Base-by-base conservation (phyloP, 1,139 yeast species). In the Hemisphaericaspora xylofermentans region DNA sequence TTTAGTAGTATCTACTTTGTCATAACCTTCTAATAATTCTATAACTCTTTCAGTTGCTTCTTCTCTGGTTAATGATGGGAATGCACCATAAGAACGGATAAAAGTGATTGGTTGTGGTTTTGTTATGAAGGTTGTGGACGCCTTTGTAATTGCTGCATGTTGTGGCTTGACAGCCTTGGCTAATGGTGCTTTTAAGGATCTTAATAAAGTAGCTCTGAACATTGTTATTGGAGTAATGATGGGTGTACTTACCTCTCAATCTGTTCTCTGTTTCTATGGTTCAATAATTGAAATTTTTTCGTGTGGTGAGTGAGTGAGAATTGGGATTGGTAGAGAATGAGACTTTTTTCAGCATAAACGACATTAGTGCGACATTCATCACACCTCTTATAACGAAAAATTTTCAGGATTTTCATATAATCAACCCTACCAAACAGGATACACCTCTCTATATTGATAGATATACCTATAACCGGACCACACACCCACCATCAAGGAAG, bases 1-100 rank as follows among this genome's bases (percentile, higher is more conserved):
- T 58, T 78, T 70, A 36, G 66, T 54, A 35, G 60, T 53, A 48
- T 66, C 69, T 25, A 84, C 79, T 66, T 87, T 88, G 61, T 84
- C 91, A 63, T 82, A 87, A 14, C 88, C 83, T 70, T 84, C 88
- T 63, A 88, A 78, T 52, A 88, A 78, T 57, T 84, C 89, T 49
- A 86, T 63, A 51, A 88, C 78, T 69, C 96, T 79, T 62, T 81
- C 84, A 60, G 77, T 79, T 47, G 89, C 87, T 40, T 82, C 75
- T 29, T 82, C 86, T 62, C 81, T 80, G 42, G 86, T 78, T 56
- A 86, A 71, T 28, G 78, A 74, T 45, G 89, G 85, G 54, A 80
- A 80, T 35, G 75, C 76, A 35, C 87, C 79, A 64, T 83, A 84
- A 43, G 56, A 60, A 63, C 84, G 74, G 36, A 64, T 55, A 21